Evolutionary conservation across 768 basidiomycete genomes (phyloP).

Genomic region (Clathrus columnatus): DNA sequence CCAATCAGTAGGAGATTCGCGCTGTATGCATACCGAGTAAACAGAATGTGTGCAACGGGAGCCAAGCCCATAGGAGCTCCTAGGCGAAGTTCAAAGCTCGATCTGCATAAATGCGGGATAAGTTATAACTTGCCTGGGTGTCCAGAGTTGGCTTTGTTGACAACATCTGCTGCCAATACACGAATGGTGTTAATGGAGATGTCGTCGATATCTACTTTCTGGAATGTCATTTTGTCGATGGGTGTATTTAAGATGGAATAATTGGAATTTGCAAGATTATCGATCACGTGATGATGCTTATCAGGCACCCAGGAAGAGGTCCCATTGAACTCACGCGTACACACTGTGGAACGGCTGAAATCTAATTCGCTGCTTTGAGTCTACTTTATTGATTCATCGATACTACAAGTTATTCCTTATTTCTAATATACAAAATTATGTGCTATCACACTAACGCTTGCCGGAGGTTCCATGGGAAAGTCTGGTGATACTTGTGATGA

Average conservation of each 20-base stretch:
- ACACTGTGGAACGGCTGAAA: background rate
- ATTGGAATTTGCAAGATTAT: no score
- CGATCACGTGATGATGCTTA: background rate
- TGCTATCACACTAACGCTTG: background rate
- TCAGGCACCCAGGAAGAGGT: no score
- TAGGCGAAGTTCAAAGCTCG: slow-evolving; percentile 21
- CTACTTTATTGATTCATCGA: background rate
- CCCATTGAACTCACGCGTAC: no score
- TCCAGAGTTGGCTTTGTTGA: slow-evolving; percentile 86
- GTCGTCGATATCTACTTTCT: slow-evolving; percentile 34
- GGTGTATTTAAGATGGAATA: background rate
- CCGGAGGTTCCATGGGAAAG: slow-evolving; percentile 23
- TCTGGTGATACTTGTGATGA: slow-evolving; percentile 37
- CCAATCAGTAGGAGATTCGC: background rate
- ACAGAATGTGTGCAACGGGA: slow-evolving; percentile 71
- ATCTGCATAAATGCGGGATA: background rate
- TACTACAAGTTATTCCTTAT: background rate
- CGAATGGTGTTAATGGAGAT: slow-evolving; percentile 64
- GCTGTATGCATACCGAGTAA: slow-evolving; percentile 49
- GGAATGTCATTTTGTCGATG: slow-evolving; percentile 15
- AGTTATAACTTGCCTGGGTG: slow-evolving; percentile 58
- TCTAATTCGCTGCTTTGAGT: background rate
- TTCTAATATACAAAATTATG: background rate
- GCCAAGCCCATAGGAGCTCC: slow-evolving; percentile 95
- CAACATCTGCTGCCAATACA: slow-evolving; percentile 66